A percentile compares a stretch with the other conserved stretches of the same genome.
These are phyloP conservation scores for Talaromyces pinophilus DNA, from an alignment of 2,329 filamentous ascomycete species.

Conservation along the genomic window DNA sequence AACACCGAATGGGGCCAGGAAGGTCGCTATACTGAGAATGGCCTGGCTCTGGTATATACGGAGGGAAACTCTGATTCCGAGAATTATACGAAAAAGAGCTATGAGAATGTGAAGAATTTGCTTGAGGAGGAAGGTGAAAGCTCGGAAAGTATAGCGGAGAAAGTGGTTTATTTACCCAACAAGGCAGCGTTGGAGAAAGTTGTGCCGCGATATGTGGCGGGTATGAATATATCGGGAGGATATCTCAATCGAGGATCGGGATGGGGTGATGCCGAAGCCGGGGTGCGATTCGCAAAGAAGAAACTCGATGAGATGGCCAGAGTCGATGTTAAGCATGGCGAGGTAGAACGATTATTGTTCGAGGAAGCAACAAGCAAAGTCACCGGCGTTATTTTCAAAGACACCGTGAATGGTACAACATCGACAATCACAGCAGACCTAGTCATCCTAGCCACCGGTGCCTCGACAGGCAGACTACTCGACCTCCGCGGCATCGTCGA, in stretches of 20 bases:
- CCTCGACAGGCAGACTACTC: constrained; percentile 78
- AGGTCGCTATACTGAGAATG: constrained; percentile 48
- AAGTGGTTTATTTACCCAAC: constrained; percentile 38
- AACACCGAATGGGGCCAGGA: constrained; percentile 47
- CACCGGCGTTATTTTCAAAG: constrained; percentile 53
- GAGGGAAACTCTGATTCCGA: constrained; percentile 33
- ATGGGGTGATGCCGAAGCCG: constrained; percentile 48
- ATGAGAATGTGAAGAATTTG: constrained; percentile 42
- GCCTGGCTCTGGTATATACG: constrained; percentile 45
- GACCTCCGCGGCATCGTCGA: constrained; percentile 74
- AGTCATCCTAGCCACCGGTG: constrained; percentile 78
- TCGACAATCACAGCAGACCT: constrained; percentile 64
- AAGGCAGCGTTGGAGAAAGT: constrained; percentile 38
- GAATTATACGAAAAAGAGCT: constrained; percentile 43
- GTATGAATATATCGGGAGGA: constrained; percentile 41
- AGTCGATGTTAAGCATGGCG: constrained; percentile 39
- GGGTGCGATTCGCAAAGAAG: constrained; percentile 42
- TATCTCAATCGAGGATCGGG: constrained; percentile 52
- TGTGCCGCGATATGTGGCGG: constrained; percentile 39
- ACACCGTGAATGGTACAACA: not conserved
- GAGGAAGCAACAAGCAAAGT: constrained; percentile 27
- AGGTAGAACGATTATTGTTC: constrained; percentile 40
- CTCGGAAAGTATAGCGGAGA: constrained; percentile 11
- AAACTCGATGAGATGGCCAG: constrained; percentile 40
- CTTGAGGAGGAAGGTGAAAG: constrained; percentile 31